A percentile compares a stretch with the other conserved stretches of the same genome.
These are phyloP conservation scores for Citrullus mucosospermus DNA, from an alignment of 306 rosid genomes.

Conservation along the genomic window DNA sequence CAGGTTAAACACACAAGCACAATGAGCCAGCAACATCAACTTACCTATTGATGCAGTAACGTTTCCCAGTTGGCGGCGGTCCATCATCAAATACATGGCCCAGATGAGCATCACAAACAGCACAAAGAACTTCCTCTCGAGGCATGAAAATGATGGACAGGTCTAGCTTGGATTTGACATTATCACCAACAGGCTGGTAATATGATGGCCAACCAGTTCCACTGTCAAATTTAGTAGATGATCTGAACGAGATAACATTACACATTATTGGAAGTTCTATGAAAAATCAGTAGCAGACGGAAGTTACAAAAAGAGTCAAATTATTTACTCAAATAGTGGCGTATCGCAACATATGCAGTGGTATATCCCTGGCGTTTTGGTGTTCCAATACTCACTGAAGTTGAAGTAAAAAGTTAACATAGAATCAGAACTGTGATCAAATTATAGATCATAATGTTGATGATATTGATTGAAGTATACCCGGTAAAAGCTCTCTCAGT, in stretches of 20 bases:
- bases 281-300: not conserved
- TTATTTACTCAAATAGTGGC: constrained; percentile 75
- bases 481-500: constrained; percentile 96
- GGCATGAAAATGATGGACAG: constrained; percentile 90
- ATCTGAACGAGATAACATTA: constrained; percentile 32
- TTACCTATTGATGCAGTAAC: constrained; percentile 85
- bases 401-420: not conserved
- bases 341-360: constrained; percentile 83
- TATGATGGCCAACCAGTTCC: constrained; percentile 99
- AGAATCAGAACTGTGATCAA: not conserved
- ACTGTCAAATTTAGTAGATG: constrained; percentile 80
- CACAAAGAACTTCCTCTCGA: constrained; percentile 79
- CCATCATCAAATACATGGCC: constrained; percentile 97
- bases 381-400: constrained; percentile 79
- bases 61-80: constrained; percentile 83
- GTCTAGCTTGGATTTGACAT: constrained; percentile 68
- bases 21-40: not conserved
- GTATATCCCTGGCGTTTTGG: constrained; percentile 64
- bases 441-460: not conserved
- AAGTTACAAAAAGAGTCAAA: not conserved
- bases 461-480: constrained; percentile 18
- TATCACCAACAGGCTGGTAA: constrained; percentile 62
- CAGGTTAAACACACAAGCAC: not conserved
- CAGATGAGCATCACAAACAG: constrained; percentile 79
- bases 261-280: not conserved